These are phyloP conservation scores for Lipomyces yamadae DNA, from an alignment of 805 yeast species.

Conservation along the genomic window DNA sequence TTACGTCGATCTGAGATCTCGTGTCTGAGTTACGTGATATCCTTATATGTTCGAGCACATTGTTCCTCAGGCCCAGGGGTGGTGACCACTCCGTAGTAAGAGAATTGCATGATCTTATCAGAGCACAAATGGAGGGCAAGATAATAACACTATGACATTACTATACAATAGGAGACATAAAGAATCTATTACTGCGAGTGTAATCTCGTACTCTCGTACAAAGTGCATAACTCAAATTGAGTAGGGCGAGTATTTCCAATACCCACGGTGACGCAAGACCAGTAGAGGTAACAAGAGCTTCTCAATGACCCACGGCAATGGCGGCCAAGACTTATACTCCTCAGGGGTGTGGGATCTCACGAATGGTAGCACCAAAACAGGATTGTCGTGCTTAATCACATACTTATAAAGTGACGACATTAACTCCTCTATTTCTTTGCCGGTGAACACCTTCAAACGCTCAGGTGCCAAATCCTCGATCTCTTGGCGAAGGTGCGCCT, in stretches of 20 bases:
- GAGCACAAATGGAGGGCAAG: too few relatives aligned
- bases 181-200: neutral
- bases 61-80: too few relatives aligned
- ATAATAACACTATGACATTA: too few relatives aligned
- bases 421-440: slow-evolving; percentile 13
- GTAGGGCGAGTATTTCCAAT: slow-evolving; percentile 28
- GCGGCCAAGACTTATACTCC: slow-evolving; percentile 20
- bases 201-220: neutral
- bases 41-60: too few relatives aligned
- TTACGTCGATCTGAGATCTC: too few relatives aligned
- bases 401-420: slow-evolving; percentile 8
- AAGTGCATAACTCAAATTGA: neutral
- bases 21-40: too few relatives aligned
- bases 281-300: slow-evolving; percentile 22
- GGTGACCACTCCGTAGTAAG: too few relatives aligned
- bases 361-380: slow-evolving; percentile 11
- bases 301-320: slow-evolving; percentile 23
- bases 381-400: slow-evolving; percentile 13
- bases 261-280: slow-evolving; percentile 15
- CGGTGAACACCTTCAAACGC: slow-evolving; percentile 10
- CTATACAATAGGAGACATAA: too few relatives aligned
- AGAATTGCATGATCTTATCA: too few relatives aligned
- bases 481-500: slow-evolving; percentile 21
- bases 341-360: slow-evolving; percentile 25
- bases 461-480: slow-evolving; percentile 24